Base-by-base conservation (phyloP, 306 rosid species). In the Cercis canadensis region DNA sequence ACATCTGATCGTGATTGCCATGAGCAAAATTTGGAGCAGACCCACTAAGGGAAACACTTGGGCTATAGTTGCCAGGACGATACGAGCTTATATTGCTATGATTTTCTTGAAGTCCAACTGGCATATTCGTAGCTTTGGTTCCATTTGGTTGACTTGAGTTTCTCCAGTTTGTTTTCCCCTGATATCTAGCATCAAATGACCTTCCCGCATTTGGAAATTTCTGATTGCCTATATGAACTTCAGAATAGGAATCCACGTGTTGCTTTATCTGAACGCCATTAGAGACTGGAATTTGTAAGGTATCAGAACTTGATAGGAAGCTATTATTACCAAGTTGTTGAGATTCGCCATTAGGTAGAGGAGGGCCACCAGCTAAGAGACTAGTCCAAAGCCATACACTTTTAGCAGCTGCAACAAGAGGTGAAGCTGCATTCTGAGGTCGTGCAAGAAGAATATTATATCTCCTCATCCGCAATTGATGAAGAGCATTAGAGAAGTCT, bases 401-500 rank as follows among this genome's bases (percentile, higher is more conserved):
- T 87, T 85, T 92, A 12, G 98, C 98, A 7, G 98, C 98, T 44
- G 97, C 97, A 2, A 92, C 80, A 33, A 92, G 80, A 6, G 98
- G 90, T 0, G 86, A 96, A 16, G 98, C 90, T 43, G 98, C 98
- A 64, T 88, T 83, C 44, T 78, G 93, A 21, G 98, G 98, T 31
- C 90, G 98, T 8, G 98, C 98, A 7, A 92, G 86, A 77, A 92
- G 96, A 75, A 92, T 92, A 68, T 92, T 92, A 74, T 92, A 92
- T 75, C 93, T 85, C 69, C 98, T 80, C 97, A 92, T 80, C 50
- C 97, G 85, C 70, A 92, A 63, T 79, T 92, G 98, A 80, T 92
- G 98, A n/a, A 92, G 97, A 52, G 97, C 97, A 65, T 92, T 90
- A 45, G 98, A 92, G 40, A 92, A 92, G 72, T 92, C 98, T 46